Evolutionary conservation across 2,329 filamentous ascomycete genomes (phyloP), one percentile per base, ranked within the genome.

Genomic region (Ceratocystis papillata): DNA sequence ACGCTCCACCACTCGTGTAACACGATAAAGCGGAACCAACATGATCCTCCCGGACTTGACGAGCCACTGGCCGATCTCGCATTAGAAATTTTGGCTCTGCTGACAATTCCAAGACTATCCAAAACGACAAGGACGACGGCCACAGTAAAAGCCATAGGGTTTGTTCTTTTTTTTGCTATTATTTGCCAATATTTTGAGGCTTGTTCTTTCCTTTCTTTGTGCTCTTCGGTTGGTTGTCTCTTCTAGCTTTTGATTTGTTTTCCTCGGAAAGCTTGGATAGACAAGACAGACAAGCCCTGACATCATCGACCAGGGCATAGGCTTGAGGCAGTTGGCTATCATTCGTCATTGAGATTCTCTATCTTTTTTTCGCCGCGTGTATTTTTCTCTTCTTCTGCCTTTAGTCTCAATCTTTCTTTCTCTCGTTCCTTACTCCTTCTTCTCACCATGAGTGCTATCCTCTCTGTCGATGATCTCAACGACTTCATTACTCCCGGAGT

Each of bases 401-500:
- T 4, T 5, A 22, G 17, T 17, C 25, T 45, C 41, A 15, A 15
- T 50, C 55, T 57, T 45, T 66, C 44, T 68, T 66, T 64, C 41
- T 55, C 63, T 60, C 60, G 20, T 17, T 61, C 15, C 41, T 46
- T 61, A 41, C 22, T n/a, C 17, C 46, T 2, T 28, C 46, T 7
- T 20, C 46, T 12, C 6, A 15, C 75, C 69, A 99, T 99, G 94
- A 96, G 91, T 74, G 94, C 94, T 69, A 99, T 99, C 73, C 87
- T 99, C 72, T 97, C 92, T 66, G 87, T 88, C 73, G 93, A 99
- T 79, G 92, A 96, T 75, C 81, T 99, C 69, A 99, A 99, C 80
- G 94, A 99, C 80, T 99, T 99, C 79, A 99, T 99, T 74, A 94
- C 89, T 67, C 94, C 94, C 15, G 92, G 93, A 69, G 92, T 99